Evolutionary conservation across 768 basidiomycete genomes (phyloP), one percentile per base, ranked within the genome.

Genomic region (Leucocoprinus sp.): DNA sequence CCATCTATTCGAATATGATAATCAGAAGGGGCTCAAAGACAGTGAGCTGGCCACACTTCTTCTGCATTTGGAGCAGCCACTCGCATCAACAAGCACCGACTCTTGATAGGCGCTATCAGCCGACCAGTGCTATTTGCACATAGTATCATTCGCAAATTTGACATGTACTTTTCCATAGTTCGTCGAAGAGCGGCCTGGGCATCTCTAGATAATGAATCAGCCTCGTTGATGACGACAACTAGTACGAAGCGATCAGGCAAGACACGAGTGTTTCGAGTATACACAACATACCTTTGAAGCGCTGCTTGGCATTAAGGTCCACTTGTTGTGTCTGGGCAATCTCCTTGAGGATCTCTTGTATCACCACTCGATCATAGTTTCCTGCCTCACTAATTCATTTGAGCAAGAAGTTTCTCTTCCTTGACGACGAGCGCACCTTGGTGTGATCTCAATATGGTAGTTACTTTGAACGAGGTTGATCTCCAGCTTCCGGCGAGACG

Each of bases 161-260:
- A 81, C 87, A 96, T 97, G 70, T 95, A 98, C 64, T 97, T 98
- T 61, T 99, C 95, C 95, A 98, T 99, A 8, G 95, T 99, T 47
- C 95, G 75, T 57, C 95, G 82, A 26, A 99, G 75, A 6, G 95
- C 95, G 0, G 95, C 93, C 68, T 99, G 95, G 1, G 95, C 95
- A 65, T 99, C 95, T 43, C 95, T 82, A 8, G 90, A 82, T 33
- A 99, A 74, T 0, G 89, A 84, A 61, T 99, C 95, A 1, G 95
- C 95, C 65, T 97, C 95, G 55, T 98, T 97, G 58, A 99, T 96
- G 48, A 99, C 75, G 41, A 99, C 93, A n/a, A 93, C 95, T 97
- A n/a, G 24, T 48, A 37, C 39, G 35, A 29, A 28, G 28, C 37
- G 27, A 43, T 42, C 36, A 51, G 9, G 2, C 41, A 15, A 12